Base-by-base conservation (phyloP, 371 early-diverging fungal genomes). In the Rhizomucor pusillus region DNA sequence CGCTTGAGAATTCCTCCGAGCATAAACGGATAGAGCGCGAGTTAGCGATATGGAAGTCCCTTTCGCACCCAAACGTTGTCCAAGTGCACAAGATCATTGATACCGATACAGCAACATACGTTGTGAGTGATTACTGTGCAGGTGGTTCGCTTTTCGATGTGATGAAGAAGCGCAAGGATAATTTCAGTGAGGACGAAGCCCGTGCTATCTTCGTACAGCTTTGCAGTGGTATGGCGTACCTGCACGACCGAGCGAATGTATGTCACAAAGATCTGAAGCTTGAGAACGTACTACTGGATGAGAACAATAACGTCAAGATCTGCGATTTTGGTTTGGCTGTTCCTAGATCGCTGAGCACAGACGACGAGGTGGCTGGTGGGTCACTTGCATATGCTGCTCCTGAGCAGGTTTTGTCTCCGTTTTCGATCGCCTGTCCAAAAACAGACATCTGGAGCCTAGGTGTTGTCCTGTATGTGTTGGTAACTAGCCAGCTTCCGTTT, bases 211-310 rank as follows among this genome's bases (percentile, higher is more conserved):
- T 94, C 59, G 56, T 69, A n/a, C 90, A 93, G 60, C 52, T 95
- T 1, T 75, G 84, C 11, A 65, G 74, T 10, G 93, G 90, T 5
- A 62, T 98, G 1, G 60, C 73, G 20, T 95, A 95, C 66, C 59
- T 95, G 41, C 99, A 98, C 67, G 65, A 70, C 4, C 82, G 89
- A 19, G 72, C 69, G 34, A 60, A 77, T 14, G 79, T 96, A 18
- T 86, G 88, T 19, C 97, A 98, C 68, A 84, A 92, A 50, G 99
- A 98, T 65, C 63, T 98, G 43, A 98, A 98, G 67, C 76, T 90
- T 33, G 99, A 98, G 54, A 98, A 98, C 66, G 81, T 97, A 19
- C 63, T 97, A 37, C 54, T 80, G 14, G 78, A 77, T 54, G 71
- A 75, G 34, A 44, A 69, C 41, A 61, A 58, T 1, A 54, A 66